These are phyloP conservation scores for Coemansia sp. DNA, from an alignment of 192 early-diverging fungal species.

Conservation along the genomic window DNA sequence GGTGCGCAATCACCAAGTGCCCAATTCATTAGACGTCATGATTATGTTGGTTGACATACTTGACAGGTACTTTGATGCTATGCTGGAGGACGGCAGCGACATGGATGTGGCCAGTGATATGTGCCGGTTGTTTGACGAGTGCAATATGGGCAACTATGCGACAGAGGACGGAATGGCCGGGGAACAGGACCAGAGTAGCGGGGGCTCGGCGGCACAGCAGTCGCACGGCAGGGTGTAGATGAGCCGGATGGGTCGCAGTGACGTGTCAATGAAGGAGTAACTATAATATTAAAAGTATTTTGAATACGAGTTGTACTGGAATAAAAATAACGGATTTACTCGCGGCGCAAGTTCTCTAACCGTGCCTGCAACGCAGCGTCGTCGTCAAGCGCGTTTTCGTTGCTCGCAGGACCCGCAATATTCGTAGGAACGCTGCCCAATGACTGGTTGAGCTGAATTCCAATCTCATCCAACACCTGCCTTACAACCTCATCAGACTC, in stretches of 20 bases:
- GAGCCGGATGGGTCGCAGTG: background rate
- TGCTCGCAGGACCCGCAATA: constrained; percentile 55
- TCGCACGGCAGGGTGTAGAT: background rate
- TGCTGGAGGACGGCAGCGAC: constrained; percentile 44
- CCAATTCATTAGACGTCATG: constrained; percentile 39
- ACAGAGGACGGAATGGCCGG: constrained; percentile 35
- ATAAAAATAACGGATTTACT: constrained; percentile 46
- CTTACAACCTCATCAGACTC: constrained; percentile 86
- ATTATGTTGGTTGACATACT: constrained; percentile 34
- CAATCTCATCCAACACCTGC: constrained; percentile 95
- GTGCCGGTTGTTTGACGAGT: constrained; percentile 35
- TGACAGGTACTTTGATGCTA: constrained; percentile 33
- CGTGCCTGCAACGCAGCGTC: constrained; percentile 88
- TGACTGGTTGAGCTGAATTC: constrained; percentile 61
- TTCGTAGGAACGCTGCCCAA: constrained; percentile 53
- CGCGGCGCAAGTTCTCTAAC: constrained; percentile 82
- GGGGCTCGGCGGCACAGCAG: background rate
- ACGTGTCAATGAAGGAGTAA: background rate
- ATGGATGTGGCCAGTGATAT: constrained; percentile 28
- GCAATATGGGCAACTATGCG: constrained; percentile 30
- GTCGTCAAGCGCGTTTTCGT: constrained; percentile 32
- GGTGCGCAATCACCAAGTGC: constrained; percentile 14
- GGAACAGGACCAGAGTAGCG: constrained; percentile 9
- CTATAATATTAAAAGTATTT: too few species aligned
- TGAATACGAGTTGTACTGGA: too few species aligned